A percentile compares a stretch with the other conserved stretches of the same genome.
These are phyloP conservation scores for Amoebophrya sp. DNA, from an alignment of 169 alveolate genomes.

Conservation along the genomic window DNA sequence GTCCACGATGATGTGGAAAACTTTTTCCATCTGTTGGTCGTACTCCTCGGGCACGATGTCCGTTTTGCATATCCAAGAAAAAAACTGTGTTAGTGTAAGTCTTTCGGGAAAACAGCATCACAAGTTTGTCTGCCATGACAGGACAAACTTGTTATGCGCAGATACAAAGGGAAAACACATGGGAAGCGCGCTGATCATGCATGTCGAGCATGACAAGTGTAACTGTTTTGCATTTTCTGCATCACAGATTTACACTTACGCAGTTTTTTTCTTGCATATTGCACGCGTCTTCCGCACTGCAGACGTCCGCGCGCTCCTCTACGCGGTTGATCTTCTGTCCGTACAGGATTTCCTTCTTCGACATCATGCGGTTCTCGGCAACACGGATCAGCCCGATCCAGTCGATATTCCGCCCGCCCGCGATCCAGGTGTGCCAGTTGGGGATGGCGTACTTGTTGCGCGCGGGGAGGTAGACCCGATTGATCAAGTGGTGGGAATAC, in stretches of 20 bases:
- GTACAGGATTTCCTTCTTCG: not conserved
- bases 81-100: no score
- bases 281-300: no score
- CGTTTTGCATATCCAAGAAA: no score
- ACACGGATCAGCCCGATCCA: not conserved
- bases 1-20: not conserved
- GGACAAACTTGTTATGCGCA: no score
- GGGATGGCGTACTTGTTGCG: not conserved
- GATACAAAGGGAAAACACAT: no score
- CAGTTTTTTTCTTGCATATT: no score
- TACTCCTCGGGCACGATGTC: not conserved
- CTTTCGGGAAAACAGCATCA: no score
- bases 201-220: no score
- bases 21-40: not conserved
- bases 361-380: not conserved
- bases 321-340: not conserved
- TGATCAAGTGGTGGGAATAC: not conserved
- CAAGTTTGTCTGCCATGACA: no score
- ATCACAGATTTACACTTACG: no score
- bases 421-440: not conserved
- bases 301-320: not conserved
- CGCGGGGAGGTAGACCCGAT: not conserved
- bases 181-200: no score
- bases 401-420: not conserved
- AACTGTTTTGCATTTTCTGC: no score